A percentile compares a stretch with the other conserved stretches of the same genome.
Conservation (phyloP, 768 basidiomycete species). For the Macrolepiota fuliginosa region DNA sequence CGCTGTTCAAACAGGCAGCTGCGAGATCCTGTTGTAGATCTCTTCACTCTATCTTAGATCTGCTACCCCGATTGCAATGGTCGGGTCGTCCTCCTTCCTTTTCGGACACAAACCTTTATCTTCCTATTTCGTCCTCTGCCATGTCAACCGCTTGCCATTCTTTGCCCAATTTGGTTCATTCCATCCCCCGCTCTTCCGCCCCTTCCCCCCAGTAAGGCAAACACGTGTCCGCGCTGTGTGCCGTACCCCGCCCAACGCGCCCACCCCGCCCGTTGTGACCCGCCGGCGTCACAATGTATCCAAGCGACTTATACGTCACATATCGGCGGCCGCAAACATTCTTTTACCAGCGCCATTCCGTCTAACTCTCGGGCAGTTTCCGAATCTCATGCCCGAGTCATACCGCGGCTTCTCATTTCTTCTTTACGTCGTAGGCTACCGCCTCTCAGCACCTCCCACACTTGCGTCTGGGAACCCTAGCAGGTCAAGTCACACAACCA, state of each 20-base stretch:
- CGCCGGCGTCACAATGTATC: background rate
- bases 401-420: background rate
- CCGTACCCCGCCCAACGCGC: background rate
- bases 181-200: constrained; percentile 4
- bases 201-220: background rate
- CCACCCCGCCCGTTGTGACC: background rate
- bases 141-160: constrained; percentile 3
- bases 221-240: background rate
- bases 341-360: too few relatives aligned
- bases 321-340: background rate
- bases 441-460: background rate
- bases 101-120: background rate
- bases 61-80: background rate
- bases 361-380: background rate
- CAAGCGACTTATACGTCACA: background rate
- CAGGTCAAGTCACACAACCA: constrained; percentile 3
- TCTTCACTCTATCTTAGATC: constrained; percentile 11
- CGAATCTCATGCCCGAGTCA: background rate
- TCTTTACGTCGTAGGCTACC: background rate
- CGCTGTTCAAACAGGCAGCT: constrained; percentile 9
- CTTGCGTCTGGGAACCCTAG: background rate
- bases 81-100: constrained; percentile 8
- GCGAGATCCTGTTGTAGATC: constrained; percentile 7
- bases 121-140: background rate
- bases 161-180: background rate